Evolutionary conservation across 768 basidiomycete species (phyloP).

Genomic region (Tricholoma sp.): DNA sequence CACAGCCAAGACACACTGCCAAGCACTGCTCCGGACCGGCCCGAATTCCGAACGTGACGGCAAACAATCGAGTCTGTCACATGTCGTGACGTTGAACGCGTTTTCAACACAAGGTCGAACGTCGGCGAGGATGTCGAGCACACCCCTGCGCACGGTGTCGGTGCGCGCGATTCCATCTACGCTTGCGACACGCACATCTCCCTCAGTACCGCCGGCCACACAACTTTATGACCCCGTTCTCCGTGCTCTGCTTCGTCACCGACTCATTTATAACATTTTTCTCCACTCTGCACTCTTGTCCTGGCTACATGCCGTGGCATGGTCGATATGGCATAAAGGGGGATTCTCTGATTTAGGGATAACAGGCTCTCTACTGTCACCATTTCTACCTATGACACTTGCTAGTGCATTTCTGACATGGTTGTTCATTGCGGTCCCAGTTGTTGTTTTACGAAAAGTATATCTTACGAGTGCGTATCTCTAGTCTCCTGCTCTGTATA

Average conservation of each 20-base stretch:
- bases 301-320: conserved; percentile 35
- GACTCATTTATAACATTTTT: conserved; percentile 53
- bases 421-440: conserved; percentile 50
- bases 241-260: conserved; percentile 55
- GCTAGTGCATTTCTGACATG: conserved; percentile 39
- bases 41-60: no score
- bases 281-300: conserved; percentile 43
- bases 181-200: conserved; percentile 43
- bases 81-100: no score
- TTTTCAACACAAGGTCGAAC: conserved; percentile 5
- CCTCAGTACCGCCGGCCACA: conserved; percentile 50
- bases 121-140: conserved; percentile 13
- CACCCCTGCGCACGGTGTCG: conserved; percentile 28
- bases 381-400: conserved; percentile 42
- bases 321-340: conserved; percentile 42
- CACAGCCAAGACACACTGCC: no score
- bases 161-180: conserved; percentile 45
- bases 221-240: conserved; percentile 63
- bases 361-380: conserved; percentile 24
- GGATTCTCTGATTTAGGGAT: conserved; percentile 26
- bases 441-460: conserved; percentile 51
- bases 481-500: not conserved
- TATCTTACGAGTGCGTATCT: conserved; percentile 51
- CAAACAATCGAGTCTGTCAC: no score
- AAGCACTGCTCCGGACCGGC: no score